These are phyloP conservation scores for Rhizopus microsporus DNA, from an alignment of 371 early-diverging fungal genomes.

Conservation along the genomic window DNA sequence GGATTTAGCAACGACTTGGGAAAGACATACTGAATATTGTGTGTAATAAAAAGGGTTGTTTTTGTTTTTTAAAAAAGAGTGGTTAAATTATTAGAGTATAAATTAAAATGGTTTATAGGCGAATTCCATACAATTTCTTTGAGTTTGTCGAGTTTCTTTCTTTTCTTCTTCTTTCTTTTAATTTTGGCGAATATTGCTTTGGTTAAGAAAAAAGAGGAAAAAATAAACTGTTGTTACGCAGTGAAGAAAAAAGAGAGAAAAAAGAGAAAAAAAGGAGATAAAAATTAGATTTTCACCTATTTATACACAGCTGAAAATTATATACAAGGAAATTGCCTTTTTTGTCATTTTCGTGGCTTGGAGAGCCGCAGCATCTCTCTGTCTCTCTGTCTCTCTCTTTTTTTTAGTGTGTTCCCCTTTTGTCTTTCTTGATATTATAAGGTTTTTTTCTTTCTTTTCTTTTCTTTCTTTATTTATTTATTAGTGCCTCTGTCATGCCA, in stretches of 20 bases:
- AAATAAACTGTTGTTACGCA: constrained; percentile 6
- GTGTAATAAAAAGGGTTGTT: constrained; percentile 1
- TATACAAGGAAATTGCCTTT: background rate
- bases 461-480: background rate
- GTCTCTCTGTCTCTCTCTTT: background rate
- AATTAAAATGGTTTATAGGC: background rate
- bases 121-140: background rate
- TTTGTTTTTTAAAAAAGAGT: background rate
- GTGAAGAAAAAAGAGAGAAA: constrained; percentile 4
- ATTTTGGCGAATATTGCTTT: background rate
- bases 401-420: background rate
- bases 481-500: constrained; percentile 39
- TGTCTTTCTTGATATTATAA: background rate
- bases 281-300: background rate
- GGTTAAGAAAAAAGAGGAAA: background rate
- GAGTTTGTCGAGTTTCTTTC: constrained; percentile 3
- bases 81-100: background rate
- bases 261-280: background rate
- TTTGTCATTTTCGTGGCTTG: background rate
- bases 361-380: background rate
- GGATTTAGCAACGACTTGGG: background rate
- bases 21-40: background rate
- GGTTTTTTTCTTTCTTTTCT: constrained; percentile 2
- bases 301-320: background rate
- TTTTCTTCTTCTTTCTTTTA: constrained; percentile 11